Conservation (phyloP, 2,329 filamentous ascomycete species). For the Akanthomyces uredinophilus region DNA sequence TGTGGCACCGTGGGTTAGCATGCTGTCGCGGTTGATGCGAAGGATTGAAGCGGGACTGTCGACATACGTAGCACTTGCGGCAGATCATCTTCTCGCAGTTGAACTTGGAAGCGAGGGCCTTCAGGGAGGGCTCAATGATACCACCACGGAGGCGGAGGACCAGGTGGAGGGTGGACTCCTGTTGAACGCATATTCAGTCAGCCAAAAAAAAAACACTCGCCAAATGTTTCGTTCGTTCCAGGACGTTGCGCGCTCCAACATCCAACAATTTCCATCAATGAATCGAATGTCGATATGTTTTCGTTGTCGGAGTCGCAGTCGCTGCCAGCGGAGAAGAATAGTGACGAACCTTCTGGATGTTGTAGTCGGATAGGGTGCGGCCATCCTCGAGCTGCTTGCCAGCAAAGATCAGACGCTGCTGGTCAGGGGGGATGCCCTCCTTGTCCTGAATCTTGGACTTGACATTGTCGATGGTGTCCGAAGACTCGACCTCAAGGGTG, state of each 20-base stretch:
- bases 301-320: not conserved
- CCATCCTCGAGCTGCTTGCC: constrained; percentile 99
- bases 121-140: constrained; percentile 98
- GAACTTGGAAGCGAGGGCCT: constrained; percentile 98
- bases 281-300: not conserved
- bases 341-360: constrained; percentile 89
- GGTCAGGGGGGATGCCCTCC: constrained; percentile 96
- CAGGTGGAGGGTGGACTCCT: constrained; percentile 97
- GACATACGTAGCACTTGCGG: constrained; percentile 99
- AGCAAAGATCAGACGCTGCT: constrained; percentile 98
- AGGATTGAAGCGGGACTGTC: not conserved
- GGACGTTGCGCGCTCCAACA: not conserved
- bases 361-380: constrained; percentile 95
- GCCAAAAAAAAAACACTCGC: constrained; percentile 19
- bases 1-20: constrained; percentile 24
- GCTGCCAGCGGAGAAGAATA: not conserved
- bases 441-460: constrained; percentile 99
- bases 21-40: not conserved
- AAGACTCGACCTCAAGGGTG: constrained; percentile 79
- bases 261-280: not conserved
- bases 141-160: constrained; percentile 98
- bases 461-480: constrained; percentile 99
- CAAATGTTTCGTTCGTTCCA: not conserved
- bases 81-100: constrained; percentile 99
- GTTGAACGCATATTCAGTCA: constrained; percentile 25